Percentiles rank a stretch among this genome's conserved stretches.
phyloP scores from a whole-genome alignment of 129 eudicot species.

The Artemisia annua region DNA sequence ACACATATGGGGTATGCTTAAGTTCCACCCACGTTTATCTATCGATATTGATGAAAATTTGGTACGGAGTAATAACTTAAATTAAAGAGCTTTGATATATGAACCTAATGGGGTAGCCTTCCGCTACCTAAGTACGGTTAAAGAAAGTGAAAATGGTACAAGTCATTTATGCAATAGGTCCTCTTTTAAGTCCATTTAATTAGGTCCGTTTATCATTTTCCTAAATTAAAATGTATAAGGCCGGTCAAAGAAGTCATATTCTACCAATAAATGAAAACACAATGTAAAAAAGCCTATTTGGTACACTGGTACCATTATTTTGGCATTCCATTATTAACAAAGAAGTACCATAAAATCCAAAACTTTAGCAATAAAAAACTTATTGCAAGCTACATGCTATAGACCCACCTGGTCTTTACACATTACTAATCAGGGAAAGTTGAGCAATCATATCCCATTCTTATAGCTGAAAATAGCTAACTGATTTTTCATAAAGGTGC shows the following conservation, averaged over 20 bases:
- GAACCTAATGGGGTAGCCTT: too few relatives aligned
- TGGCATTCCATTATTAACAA: constrained; percentile 8
- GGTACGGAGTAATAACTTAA: too few relatives aligned
- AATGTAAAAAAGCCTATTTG: constrained; percentile 14
- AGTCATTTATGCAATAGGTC: too few relatives aligned
- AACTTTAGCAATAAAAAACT: not conserved
- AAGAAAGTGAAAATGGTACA: too few relatives aligned
- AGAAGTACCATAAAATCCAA: constrained; percentile 12
- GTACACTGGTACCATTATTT: constrained; percentile 18
- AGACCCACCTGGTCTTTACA: constrained; percentile 18
- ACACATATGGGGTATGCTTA: too few relatives aligned
- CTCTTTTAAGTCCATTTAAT: too few relatives aligned
- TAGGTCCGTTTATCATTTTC: too few relatives aligned
- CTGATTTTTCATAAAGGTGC: not conserved
- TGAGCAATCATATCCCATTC: not conserved
- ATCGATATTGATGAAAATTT: too few relatives aligned
- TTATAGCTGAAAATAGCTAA: not conserved
- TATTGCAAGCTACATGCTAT: constrained; percentile 12
- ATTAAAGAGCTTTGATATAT: too few relatives aligned
- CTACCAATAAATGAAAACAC: constrained; percentile 8
- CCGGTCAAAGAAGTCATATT: not conserved
- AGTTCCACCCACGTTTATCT: too few relatives aligned
- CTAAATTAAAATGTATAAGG: not conserved
- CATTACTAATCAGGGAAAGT: not conserved
- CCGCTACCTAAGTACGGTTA: too few relatives aligned